Evolutionary conservation across 2,329 filamentous ascomycete species (phyloP), one percentile per base, ranked within the genome.

Genomic region (Trematosphaeria pertusa): DNA sequence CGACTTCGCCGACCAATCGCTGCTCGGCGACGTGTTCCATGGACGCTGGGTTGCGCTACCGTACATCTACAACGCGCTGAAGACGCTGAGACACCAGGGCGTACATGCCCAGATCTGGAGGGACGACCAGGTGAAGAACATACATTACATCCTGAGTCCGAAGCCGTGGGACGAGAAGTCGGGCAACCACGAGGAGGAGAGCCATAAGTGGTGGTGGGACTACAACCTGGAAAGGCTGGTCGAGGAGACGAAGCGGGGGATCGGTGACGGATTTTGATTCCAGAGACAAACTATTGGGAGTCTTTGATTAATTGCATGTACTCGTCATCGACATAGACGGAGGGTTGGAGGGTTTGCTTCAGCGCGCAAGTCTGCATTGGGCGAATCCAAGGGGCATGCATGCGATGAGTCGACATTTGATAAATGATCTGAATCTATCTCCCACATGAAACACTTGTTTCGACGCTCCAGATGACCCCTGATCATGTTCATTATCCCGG

Each of bases 161-260:
- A 86, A 86, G 70, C 83, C 83, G 3, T 86, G 83, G 83, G 81
- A 86, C 50, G 81, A 85, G 67, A 73, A 68, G 43, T 60, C 68
- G 11, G 72, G 69, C 7, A 68, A 74, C 57, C 67, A 67, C 44
- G 62, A 71, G 41, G 75, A 83, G 48, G 77, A 78, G 52, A 76
- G 74, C 26, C 75, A 83, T 68, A 70, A 71, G 46, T 85, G 83
- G 83, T 86, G 83, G 83, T 81, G 79, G 75, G 69, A 71, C 31
- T 62, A 76, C 28, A 81, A 82, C 56, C 66, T 67, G 7, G 78
- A 80, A 61, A 73, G 82, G 54, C 48, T 76, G 42, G 64, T 61
- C 33, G 65, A 70, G 36, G 83, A 86, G 64, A 77, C 73, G 67
- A 65, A 63, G 32, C 60, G 55, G 24, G 77, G 78, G 2, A 74